Conservation (phyloP, 495 filamentous ascomycete species). For the Penicillium chermesinum region DNA sequence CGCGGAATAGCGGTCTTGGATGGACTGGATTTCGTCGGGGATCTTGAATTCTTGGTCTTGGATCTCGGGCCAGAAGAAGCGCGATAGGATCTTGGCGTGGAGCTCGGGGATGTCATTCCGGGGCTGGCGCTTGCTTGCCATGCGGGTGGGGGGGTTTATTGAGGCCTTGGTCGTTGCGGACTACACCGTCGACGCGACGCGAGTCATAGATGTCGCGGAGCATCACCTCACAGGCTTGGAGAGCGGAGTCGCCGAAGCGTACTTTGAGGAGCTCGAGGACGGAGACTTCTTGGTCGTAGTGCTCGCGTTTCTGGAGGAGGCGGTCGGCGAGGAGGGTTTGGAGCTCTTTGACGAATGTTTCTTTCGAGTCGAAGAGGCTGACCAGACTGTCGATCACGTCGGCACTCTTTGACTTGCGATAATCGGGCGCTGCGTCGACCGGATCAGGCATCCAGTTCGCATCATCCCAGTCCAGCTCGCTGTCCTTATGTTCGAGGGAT, state of each 20-base stretch:
- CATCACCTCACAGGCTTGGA: constrained; percentile 97
- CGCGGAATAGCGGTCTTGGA: constrained; percentile 64
- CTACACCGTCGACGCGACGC: constrained; percentile 58
- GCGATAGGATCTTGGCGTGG: constrained; percentile 82
- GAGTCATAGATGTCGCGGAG: constrained; percentile 90
- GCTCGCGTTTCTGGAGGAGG: constrained; percentile 63
- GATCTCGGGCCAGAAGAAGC: constrained; percentile 90
- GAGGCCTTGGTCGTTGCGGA: constrained; percentile 49
- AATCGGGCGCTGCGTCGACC: constrained; percentile 87
- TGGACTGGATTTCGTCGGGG: constrained; percentile 54
- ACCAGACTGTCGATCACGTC: constrained; percentile 93
- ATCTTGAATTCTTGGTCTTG: constrained; percentile 71
- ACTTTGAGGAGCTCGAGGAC: constrained; percentile 85
- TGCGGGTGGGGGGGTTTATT: constrained; percentile 6
- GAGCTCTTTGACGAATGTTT: constrained; percentile 91
- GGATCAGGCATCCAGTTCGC: constrained; percentile 90
- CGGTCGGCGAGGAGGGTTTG: constrained; percentile 78
- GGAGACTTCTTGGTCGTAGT: constrained; percentile 70
- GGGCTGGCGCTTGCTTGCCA: neutral
- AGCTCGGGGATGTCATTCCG: constrained; percentile 34
- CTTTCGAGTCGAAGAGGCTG: constrained; percentile 76
- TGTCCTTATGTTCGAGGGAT: constrained; percentile 46
- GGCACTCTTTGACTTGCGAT: constrained; percentile 77
- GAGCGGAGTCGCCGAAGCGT: constrained; percentile 75
- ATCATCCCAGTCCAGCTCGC: constrained; percentile 82